Evolutionary conservation across 108 stramenopile species (phyloP), one percentile per base, ranked within the genome.

Genomic region (Fistulifera solaris): DNA sequence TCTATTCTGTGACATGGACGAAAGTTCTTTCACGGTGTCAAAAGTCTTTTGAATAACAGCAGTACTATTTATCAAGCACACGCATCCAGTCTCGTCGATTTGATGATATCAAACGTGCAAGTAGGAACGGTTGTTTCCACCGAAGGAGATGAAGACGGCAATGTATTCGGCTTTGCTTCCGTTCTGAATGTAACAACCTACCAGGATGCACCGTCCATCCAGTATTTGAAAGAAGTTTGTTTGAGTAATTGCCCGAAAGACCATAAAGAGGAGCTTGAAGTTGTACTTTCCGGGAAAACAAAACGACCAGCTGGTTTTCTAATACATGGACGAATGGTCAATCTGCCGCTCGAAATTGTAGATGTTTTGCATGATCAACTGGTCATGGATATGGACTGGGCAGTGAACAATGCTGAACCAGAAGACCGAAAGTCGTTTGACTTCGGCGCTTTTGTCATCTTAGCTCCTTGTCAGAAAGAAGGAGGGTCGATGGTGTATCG

Each of bases 261-360:
- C 22, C 75, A 74, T 59, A 83, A 83, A 48, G 4, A 53, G 13
- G 84, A 85, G 68, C 63, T 89, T 65, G 63, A 78, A 65, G 66
- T 61, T 0, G 81, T 89, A 6, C 67, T 89, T 21, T 78, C 76
- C 2, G 84, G 88, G 0, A 77, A 78, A 25, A 89, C 84, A 10
- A 80, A 81, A 44, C 79, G 84, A 50, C 88, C 88, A 13, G 81
- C 77, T 24, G 83, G 83, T n/a, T 83, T 89, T 55, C 78, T 81
- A 48, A 63, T 89, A n/a, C 88, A 85, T 18, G 67, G 78, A 40
- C 77, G 88, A 25, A 85, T 89, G 88, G 72, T 85, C 56, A 89
- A 89, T 64, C 56, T 89, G 21, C 84, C 88, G 40, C 51, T 89
- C 28, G 84, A 89, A 73, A 81, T 89, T 61, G 72, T 70, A 0